Conservation (phyloP, 2,329 filamentous ascomycete species). For the Aspergillus thermomutatus region DNA sequence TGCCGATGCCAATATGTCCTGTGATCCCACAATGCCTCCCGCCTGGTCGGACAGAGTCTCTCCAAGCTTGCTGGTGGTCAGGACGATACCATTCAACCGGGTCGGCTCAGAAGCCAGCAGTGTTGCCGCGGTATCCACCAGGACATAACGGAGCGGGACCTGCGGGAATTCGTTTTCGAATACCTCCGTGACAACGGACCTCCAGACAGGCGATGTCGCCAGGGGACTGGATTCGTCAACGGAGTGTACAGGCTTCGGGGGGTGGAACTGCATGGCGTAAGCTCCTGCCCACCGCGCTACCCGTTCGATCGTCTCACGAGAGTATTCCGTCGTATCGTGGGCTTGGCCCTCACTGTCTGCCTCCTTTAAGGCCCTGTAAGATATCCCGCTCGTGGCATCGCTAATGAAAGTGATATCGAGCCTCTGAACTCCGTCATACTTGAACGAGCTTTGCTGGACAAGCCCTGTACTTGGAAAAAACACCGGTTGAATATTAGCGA, state of each 20-base stretch:
- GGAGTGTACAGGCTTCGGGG: constrained; percentile 62
- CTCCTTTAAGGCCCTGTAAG: constrained; percentile 20
- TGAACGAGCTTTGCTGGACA: not conserved
- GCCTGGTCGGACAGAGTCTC: constrained; percentile 87
- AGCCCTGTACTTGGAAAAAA: not conserved
- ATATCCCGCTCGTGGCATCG: constrained; percentile 51
- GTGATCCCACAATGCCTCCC: constrained; percentile 58
- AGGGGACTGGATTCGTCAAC: constrained; percentile 88
- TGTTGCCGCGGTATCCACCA: constrained; percentile 85
- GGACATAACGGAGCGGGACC: constrained; percentile 70
- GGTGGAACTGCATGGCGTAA: constrained; percentile 60
- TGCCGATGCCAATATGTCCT: not conserved
- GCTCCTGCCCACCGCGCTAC: constrained; percentile 72
- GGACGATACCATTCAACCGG: constrained; percentile 72
- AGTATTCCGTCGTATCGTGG: constrained; percentile 74
- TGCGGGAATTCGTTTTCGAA: constrained; percentile 75
- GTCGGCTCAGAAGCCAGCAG: constrained; percentile 82
- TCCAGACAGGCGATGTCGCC: constrained; percentile 75
- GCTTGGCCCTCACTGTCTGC: constrained; percentile 8
- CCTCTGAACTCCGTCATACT: constrained; percentile 54
- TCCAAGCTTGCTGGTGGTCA: constrained; percentile 81
- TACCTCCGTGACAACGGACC: constrained; percentile 70
- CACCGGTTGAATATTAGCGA: constrained; percentile 1
- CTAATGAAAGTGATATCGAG: constrained; percentile 49
- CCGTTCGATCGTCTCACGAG: constrained; percentile 71